phyloP scores from a whole-genome alignment of 2,329 filamentous ascomycete species.

The Aspergillus luchuensis region DNA sequence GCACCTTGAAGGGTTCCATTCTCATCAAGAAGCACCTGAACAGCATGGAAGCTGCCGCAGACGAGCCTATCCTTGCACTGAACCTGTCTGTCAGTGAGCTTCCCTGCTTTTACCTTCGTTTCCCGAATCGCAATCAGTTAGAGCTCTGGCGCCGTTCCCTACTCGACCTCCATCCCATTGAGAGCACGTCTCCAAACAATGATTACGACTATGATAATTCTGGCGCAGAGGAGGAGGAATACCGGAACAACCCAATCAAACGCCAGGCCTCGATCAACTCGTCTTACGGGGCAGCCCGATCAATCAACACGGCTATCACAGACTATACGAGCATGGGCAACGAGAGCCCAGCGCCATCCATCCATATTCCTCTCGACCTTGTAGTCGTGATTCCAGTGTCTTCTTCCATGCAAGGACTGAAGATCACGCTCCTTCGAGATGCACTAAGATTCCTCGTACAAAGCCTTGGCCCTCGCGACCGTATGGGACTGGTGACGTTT shows the following conservation, averaged over 20 bases:
- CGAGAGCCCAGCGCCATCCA: conserved; percentile 57
- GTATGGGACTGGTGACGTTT: conserved; percentile 97
- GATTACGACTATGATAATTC: conserved; percentile 80
- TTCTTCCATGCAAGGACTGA: conserved; percentile 98
- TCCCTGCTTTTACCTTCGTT: conserved; percentile 90
- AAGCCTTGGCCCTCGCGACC: conserved; percentile 85
- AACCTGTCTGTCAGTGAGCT: conserved; percentile 89
- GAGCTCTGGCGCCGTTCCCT: conserved; percentile 90
- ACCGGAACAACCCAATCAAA: conserved; percentile 61
- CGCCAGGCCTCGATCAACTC: conserved; percentile 82
- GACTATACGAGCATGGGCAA: conserved; percentile 78
- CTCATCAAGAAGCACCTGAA: conserved; percentile 97
- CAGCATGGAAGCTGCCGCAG: conserved; percentile 70
- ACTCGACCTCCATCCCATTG: conserved; percentile 75
- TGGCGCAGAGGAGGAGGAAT: conserved; percentile 86
- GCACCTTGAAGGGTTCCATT: conserved; percentile 94
- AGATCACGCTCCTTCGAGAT: conserved; percentile 91
- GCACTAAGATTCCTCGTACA: conserved; percentile 89
- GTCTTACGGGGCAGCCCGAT: conserved; percentile 77
- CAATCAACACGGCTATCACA: conserved; percentile 82
- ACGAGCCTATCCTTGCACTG: conserved; percentile 83
- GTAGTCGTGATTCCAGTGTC: conserved; percentile 97
- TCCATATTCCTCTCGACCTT: conserved; percentile 91
- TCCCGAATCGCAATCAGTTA: conserved; percentile 75
- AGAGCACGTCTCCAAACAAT: conserved; percentile 62